A percentile compares a stretch with the other conserved stretches of the same genome.
phyloP scores from a whole-genome alignment of 768 basidiomycete species.

The Xerocomus potaroensis region DNA sequence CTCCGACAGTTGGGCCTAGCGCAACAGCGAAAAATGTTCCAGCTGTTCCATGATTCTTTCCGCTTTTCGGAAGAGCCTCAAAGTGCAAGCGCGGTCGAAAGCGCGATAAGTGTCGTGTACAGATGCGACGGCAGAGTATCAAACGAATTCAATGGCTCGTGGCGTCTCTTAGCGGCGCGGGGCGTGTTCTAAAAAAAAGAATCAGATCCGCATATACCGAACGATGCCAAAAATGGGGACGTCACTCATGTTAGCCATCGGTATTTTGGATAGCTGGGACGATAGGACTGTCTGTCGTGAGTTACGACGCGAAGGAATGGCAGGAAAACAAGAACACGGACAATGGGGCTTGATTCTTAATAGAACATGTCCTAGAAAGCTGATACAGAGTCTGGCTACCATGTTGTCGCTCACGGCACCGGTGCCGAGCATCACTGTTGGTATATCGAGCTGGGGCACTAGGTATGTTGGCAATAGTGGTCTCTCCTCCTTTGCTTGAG shows the following conservation, averaged over 20 bases:
- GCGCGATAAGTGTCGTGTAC: conserved; percentile 65
- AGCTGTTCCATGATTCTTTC: conserved; percentile 4
- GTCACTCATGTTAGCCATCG: conserved; percentile 39
- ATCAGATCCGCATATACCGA: not conserved
- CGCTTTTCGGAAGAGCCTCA: conserved; percentile 7
- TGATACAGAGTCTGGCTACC: conserved; percentile 60
- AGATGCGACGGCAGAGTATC: conserved; percentile 74
- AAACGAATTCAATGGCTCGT: conserved; percentile 59
- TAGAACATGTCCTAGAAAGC: conserved; percentile 63
- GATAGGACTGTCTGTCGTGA: conserved; percentile 48
- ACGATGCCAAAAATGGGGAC: not conserved
- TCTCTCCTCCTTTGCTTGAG: not conserved
- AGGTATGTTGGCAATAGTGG: not conserved
- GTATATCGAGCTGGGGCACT: conserved; percentile 25
- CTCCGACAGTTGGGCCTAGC: conserved; percentile 60
- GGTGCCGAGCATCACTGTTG: conserved; percentile 43
- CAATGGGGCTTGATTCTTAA: conserved; percentile 83
- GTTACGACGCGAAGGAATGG: not conserved
- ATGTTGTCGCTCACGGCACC: conserved; percentile 51
- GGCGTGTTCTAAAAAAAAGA: conserved; percentile 40
- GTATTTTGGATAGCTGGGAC: conserved; percentile 56
- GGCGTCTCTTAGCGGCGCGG: conserved; percentile 53
- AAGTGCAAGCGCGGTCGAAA: conserved; percentile 64
- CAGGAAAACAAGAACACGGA: conserved; percentile 35
- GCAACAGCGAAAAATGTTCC: conserved; percentile 58